Base-by-base conservation (phyloP, 208 protist genomes). In the Angomonas desouzai region DNA sequence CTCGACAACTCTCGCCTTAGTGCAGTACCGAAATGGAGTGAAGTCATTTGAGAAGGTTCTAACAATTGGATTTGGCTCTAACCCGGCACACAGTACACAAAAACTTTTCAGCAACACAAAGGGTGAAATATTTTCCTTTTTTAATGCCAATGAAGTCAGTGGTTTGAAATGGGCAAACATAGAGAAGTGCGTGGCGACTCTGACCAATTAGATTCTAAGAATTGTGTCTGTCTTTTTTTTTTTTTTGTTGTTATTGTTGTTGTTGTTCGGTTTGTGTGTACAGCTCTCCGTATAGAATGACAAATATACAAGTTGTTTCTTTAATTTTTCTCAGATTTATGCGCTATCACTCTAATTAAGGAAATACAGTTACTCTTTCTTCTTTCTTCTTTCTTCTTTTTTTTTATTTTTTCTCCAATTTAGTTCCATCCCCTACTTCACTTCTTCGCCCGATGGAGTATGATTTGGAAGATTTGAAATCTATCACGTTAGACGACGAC, bases 391-490 rank as follows among this genome's bases (percentile, higher is more conserved):
- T 53, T 4, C 18, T 53, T 53, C 7, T 29, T 23, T 23, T 53
- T 29, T 53, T 53, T 53, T 29, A 20, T 53, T 53, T 53, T 25
- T 20, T 28, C 18, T 53, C 48, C 23, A 20, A 16, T 16, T 45
- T 45, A 45, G 38, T 53, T 53, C 9, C 18, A 20, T 53, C 7
- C 9, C 23, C 23, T 53, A 25, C 18, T 53, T 53, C 9, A 20
- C 18, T 53, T 53, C 6, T 20, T 28, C 18, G 4, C 48, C 23
- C 18, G 23, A 36, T 48, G n/a, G 25, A 36, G n/a, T 56, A n/a
- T 55, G 86, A 93, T 36, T 62, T 89, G 51, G 76, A 80, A 0
- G 83, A 93, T 23, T 61, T 93, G 9, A 68, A 76, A 20, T 73
- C 64, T 22, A 82, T 84, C 48, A 75, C 85, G 11, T 68, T 93